Evolutionary conservation across 1,284 basidiomycete genomes (phyloP), one percentile per base, ranked within the genome.

Genomic region (Sphagnurus paluster): DNA sequence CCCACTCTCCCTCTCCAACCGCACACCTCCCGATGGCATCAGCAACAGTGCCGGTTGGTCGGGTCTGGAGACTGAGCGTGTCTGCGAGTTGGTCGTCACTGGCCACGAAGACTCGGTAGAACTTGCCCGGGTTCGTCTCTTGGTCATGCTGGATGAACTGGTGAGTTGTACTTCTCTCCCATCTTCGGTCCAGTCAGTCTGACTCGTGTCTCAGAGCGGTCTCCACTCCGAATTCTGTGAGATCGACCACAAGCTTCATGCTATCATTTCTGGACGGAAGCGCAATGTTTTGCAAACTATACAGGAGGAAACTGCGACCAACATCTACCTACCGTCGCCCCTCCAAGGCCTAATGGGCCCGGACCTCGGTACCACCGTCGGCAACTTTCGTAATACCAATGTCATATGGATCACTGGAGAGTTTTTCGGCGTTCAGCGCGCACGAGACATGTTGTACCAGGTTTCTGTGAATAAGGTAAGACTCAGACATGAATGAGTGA

Each of bases 371-470:
- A 58, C 57, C 10, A 55, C 72, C 13, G 58, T 56, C 21, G 63
- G 70, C 8, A 60, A 70, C 28, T 55, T 66, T 32, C 70, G 74
- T 67, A 77, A 83, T 68, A 76, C 75, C 62, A 93, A 93, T 66
- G 74, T 87, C 30, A 88, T 98, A 48, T 97, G 93, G 87, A 96
- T 99, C 59, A 97, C 96, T 0, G 96, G 96, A 44, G 95, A 98
- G 68, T 98, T 95, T 65, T 97, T 98, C 57, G 91, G 92, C 30
- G 95, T 98, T 10, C 93, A 97, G 65, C 74, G 96, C 40, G 96
- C 96, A 2, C 77, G 90, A 55, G 96, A 98, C 63, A 98, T 98
- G 93, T 73, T 99, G 7, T 87, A 86, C 64, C 90, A 94, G 64
- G 76, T 94, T 20, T 90, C 93, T 11, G 70, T 87, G 50, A 87